phyloP scores from a whole-genome alignment of 768 basidiomycete genomes.

The Rhizopogon sp. region DNA sequence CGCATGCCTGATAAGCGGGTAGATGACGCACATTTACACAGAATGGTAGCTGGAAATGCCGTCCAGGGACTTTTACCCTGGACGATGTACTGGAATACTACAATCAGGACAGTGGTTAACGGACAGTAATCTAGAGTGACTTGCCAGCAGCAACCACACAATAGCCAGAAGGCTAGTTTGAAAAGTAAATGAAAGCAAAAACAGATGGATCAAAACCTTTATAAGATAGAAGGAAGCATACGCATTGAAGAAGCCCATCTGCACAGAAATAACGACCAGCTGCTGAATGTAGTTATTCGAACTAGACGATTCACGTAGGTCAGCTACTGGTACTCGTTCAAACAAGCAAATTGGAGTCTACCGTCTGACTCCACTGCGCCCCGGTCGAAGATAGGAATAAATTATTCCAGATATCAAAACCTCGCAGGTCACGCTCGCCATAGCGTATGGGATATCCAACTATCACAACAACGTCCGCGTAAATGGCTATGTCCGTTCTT shows the following conservation, averaged over 20 bases:
- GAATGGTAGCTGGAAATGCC: neutral
- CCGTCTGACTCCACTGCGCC: conserved; percentile 7
- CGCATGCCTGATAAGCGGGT: neutral
- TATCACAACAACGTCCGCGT: neutral
- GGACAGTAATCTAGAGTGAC: neutral
- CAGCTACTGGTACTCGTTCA: neutral
- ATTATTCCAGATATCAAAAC: conserved; percentile 14
- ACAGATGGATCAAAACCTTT: neutral
- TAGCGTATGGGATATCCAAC: conserved; percentile 19
- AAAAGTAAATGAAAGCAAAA: neutral
- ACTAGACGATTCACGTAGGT: neutral
- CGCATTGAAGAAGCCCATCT: neutral
- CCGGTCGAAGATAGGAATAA: conserved; percentile 16
- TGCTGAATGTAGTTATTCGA: neutral
- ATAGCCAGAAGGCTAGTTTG: neutral
- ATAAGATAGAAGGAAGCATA: neutral
- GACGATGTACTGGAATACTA: neutral
- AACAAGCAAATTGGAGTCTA: neutral
- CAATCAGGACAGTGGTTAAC: neutral
- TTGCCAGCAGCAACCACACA: neutral
- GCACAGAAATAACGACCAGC: neutral
- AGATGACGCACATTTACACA: neutral
- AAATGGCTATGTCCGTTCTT: neutral
- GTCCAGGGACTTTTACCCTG: neutral
- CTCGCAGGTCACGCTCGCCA: conserved; percentile 9